Evolutionary conservation across 148 eudicot species (phyloP).

Genomic region (Rhododendron williamsianum): DNA sequence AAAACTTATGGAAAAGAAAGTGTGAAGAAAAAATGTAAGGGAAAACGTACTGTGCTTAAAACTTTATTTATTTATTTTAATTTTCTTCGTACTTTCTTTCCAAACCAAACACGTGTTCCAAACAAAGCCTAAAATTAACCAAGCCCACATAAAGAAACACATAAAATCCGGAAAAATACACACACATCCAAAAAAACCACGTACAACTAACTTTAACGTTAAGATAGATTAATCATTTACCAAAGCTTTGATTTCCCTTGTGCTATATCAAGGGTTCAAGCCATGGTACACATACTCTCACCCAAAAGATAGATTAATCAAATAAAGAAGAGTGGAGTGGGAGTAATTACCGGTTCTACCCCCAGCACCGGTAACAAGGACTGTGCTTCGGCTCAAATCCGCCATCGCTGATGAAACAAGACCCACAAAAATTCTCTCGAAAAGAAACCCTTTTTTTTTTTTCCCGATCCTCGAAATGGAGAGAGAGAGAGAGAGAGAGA

Average conservation of each 20-base stretch:
- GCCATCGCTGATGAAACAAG: conserved; percentile 33
- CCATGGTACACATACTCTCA: too few relatives aligned
- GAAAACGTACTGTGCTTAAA: too few relatives aligned
- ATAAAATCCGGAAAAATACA: not conserved
- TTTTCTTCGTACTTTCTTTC: not conserved
- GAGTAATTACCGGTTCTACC: conserved; percentile 61
- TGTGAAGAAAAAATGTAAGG: too few relatives aligned
- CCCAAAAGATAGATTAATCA: not conserved
- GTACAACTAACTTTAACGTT: not conserved
- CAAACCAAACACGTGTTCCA: not conserved
- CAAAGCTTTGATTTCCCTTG: too few relatives aligned
- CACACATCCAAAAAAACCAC: not conserved
- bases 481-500: not conserved
- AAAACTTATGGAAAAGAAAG: too few relatives aligned
- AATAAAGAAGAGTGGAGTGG: not conserved
- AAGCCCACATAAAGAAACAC: not conserved
- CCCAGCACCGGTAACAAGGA: conserved; percentile 80
- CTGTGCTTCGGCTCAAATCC: conserved; percentile 43
- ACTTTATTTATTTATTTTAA: too few relatives aligned
- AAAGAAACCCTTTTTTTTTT: not conserved
- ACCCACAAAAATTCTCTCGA: conserved; percentile 13
- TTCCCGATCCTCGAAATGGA: not conserved
- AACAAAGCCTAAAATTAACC: not conserved
- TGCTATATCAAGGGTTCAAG: too few relatives aligned
- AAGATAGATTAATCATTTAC: not conserved